A percentile compares a stretch with the other conserved stretches of the same genome.
These are phyloP conservation scores for Kodamaea sp. DNA, from an alignment of 1,139 yeast species.

Conservation along the genomic window DNA sequence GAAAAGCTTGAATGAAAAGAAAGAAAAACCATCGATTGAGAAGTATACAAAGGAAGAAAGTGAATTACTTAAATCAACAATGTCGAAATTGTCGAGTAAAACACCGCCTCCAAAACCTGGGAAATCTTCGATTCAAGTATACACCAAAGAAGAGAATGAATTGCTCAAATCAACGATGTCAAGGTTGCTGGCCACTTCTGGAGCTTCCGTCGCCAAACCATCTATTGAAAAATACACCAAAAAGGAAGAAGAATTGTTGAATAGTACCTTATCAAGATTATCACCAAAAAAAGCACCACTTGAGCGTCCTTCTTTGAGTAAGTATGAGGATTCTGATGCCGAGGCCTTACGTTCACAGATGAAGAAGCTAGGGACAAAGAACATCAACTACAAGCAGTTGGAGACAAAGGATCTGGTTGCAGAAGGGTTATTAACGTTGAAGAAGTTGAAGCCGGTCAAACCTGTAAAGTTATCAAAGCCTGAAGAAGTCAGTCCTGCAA, in stretches of 20 bases:
- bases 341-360: constrained; percentile 24
- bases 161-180: constrained; percentile 14
- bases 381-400: constrained; percentile 7
- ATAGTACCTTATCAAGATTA: constrained; percentile 13
- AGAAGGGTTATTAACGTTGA: constrained; percentile 18
- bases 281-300: constrained; percentile 6
- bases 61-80: constrained; percentile 14
- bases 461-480: neutral
- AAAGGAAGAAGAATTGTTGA: constrained; percentile 14
- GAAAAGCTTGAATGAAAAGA: neutral
- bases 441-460: constrained; percentile 14
- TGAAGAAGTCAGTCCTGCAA: constrained; percentile 4
- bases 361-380: constrained; percentile 16
- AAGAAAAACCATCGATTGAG: constrained; percentile 6
- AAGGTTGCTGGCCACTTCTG: constrained; percentile 9
- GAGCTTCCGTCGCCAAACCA: constrained; percentile 16
- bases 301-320: constrained; percentile 14
- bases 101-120: constrained; percentile 7
- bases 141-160: constrained; percentile 11
- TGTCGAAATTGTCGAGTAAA: constrained; percentile 11
- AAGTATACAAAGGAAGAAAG: constrained; percentile 12
- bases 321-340: constrained; percentile 24
- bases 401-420: constrained; percentile 10
- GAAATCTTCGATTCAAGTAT: constrained; percentile 7
- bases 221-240: constrained; percentile 13